phyloP scores from a whole-genome alignment of 2,329 filamentous ascomycete species.

The Chaetomium strumarium region DNA sequence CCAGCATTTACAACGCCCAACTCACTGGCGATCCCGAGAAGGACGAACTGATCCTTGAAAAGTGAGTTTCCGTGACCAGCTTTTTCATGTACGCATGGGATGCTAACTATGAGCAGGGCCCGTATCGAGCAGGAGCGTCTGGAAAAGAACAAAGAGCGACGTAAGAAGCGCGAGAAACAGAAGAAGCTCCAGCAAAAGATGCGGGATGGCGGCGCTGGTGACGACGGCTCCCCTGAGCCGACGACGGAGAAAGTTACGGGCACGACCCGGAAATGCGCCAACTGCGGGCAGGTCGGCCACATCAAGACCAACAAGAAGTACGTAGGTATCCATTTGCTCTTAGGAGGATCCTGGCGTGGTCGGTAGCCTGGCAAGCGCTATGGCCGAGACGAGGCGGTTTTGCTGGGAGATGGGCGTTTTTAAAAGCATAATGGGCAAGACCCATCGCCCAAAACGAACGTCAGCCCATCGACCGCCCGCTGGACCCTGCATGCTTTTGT shows the following conservation, averaged over 20 bases:
- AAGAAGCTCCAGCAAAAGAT: constrained; percentile 57
- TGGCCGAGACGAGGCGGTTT: constrained; percentile 1
- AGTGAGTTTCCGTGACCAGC: constrained; percentile 34
- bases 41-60: constrained; percentile 55
- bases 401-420: constrained; percentile 5
- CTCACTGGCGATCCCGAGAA: constrained; percentile 62
- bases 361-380: constrained; percentile 1
- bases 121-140: constrained; percentile 75
- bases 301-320: constrained; percentile 99
- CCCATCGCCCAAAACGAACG: neutral
- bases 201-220: constrained; percentile 32
- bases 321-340: constrained; percentile 42
- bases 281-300: constrained; percentile 92
- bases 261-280: constrained; percentile 89
- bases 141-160: constrained; percentile 84
- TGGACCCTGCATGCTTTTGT: neutral
- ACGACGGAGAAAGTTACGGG: constrained; percentile 51
- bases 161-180: constrained; percentile 83
- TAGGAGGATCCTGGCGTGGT: neutral
- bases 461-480: too few species aligned
- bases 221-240: constrained; percentile 46
- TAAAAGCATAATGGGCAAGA: neutral
- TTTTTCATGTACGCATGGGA: constrained; percentile 2
- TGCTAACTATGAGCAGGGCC: constrained; percentile 43
- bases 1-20: constrained; percentile 52